Base-by-base conservation (phyloP, 148 eudicot genomes). In the Amaranthus hypochondriacus region DNA sequence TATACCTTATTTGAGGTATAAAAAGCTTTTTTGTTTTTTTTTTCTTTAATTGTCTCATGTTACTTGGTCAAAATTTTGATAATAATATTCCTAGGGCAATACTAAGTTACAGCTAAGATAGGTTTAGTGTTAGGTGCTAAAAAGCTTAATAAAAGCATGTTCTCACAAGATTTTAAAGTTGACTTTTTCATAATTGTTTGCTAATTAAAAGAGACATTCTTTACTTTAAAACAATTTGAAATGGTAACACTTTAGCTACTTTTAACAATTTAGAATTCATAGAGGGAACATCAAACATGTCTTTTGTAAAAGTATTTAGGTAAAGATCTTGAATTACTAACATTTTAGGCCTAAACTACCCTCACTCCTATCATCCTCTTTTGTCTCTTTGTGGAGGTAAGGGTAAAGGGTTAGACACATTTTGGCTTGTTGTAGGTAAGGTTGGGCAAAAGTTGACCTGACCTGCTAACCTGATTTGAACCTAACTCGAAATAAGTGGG, bases 31-130 rank as follows among this genome's bases (percentile, higher is more conserved):
- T 12, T 64, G 5, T 9, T n/a, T 3, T 0, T 9, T 67, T 18
- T 59, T 18, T 28, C 3, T 6, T 18, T 50, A 7, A 66, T 50
- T 44, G 14, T 43, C 11, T 50, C 14, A 50, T 67, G 70, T 48
- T 48, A 56, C 46, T 67, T 67, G 43, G 70, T 67, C 70, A 67
- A 67, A 50, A 42, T 66, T 60, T 67, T 67, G 56, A 52, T 9
- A 18, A 67, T 50, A 44, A 28, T 21, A 50, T 42, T 21, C 18
- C 56, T 43, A 67, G 42, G 44, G 21, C 70, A 67, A 18, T 50
- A 28, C 39, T 28, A 67, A 67, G 56, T 18, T 48, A 67, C 54
- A 67, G 70, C 56, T 49, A 67, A 67, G 43, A 18, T 28, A 28
- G 39, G 39, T 28, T 28, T 28, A 28, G 39, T 28, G 70, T 53